Evolutionary conservation across 2,329 filamentous ascomycete species (phyloP), one percentile per base, ranked within the genome.

Genomic region (Biscogniauxia marginata): DNA sequence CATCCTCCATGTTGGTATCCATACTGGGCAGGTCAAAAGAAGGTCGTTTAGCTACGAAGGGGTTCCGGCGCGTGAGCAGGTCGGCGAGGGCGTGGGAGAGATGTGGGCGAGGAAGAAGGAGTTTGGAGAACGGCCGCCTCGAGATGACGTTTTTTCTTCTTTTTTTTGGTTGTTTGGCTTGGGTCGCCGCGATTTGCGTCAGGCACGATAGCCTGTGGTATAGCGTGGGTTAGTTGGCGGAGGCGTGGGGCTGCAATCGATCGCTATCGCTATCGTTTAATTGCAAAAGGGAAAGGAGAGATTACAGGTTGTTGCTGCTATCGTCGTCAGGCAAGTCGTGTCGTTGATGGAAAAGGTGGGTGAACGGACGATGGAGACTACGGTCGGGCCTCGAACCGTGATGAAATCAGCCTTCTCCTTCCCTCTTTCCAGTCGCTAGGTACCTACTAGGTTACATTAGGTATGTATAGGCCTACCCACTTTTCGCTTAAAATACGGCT

Each of bases 1-100:
- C 92, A 74, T 99, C 95, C 81, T 97, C 93, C 95, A 99, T 99
- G 77, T 96, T 96, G 72, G 92, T 96, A 77, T 99, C 93, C 92
- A 97, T 96, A 64, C 55, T 73, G 66, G 53, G 49, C 50, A 39
- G 30, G 30, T 2, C n/a, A n/a, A n/a, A n/a, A n/a, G n/a, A n/a
- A n/a, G n/a, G n/a, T n/a, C n/a, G n/a, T n/a, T n/a, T n/a, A n/a
- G n/a, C n/a, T n/a, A n/a, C n/a, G n/a, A n/a, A n/a, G n/a, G n/a
- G n/a, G n/a, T n/a, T n/a, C n/a, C n/a, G n/a, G n/a, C n/a, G n/a
- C n/a, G n/a, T n/a, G n/a, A n/a, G n/a, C n/a, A n/a, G n/a, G n/a
- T n/a, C n/a, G n/a, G n/a, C n/a, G n/a, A n/a, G n/a, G n/a, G n/a
- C n/a, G n/a, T n/a, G n/a, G n/a, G n/a, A n/a, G n/a, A n/a, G n/a